phyloP scores from a whole-genome alignment of 176 grass and related monocot species.

The Carex parvula region DNA sequence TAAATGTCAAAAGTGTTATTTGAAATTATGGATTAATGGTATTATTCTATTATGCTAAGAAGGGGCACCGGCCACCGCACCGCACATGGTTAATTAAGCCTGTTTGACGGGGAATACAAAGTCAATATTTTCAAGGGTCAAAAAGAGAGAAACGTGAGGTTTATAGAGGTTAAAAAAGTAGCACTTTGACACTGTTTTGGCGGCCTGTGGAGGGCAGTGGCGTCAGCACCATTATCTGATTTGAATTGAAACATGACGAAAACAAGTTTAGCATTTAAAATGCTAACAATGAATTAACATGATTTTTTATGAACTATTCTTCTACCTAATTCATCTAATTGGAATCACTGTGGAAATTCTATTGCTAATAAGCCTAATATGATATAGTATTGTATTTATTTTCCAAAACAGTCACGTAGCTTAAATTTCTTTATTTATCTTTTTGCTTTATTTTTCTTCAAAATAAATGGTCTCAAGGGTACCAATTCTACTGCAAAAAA shows the following conservation, averaged over 20 bases:
- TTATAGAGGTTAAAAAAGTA: slow-evolving; percentile 20
- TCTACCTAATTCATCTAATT: neutral
- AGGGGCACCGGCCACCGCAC: no score
- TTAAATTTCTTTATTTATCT: no score
- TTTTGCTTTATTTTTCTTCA: no score
- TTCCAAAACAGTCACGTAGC: no score
- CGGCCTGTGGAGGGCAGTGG: neutral
- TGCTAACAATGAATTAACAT: no score
- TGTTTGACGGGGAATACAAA: neutral
- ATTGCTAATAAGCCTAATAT: no score
- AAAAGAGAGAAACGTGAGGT: slow-evolving; percentile 2
- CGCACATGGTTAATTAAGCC: neutral
- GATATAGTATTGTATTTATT: neutral
- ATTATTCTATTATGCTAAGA: neutral
- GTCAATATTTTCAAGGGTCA: slow-evolving; percentile 31
- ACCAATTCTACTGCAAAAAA: no score
- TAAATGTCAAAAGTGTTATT: neutral
- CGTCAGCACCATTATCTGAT: no score
- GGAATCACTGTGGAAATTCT: neutral
- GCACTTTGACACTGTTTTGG: neutral
- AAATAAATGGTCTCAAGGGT: no score
- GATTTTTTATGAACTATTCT: neutral
- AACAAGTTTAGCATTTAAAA: no score
- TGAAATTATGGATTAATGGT: neutral
- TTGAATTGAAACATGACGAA: no score